These are phyloP conservation scores for Oryza rufipogon DNA, from an alignment of 176 grass and related monocot species.

Conservation along the genomic window DNA sequence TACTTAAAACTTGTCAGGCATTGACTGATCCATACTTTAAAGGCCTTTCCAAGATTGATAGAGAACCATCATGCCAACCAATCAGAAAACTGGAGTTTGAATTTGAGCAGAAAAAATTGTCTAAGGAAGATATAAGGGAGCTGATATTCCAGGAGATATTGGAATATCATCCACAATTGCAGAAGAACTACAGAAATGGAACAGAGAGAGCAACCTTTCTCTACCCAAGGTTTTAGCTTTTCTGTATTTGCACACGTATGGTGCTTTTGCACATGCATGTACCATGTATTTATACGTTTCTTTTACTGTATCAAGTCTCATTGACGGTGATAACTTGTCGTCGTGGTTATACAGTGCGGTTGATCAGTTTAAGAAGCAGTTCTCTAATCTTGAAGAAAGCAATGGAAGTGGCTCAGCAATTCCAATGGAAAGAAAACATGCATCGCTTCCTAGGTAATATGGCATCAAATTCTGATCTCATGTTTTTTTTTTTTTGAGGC, in stretches of 20 bases:
- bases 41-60: constrained; percentile 74
- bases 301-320: not conserved
- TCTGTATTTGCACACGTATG: constrained; percentile 51
- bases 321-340: constrained; percentile 6
- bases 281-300: constrained; percentile 38
- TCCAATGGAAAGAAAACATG: constrained; percentile 79
- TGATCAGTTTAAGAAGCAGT: constrained; percentile 91
- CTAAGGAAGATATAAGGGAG: constrained; percentile 94
- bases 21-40: constrained; percentile 93
- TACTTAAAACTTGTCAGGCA: constrained; percentile 54
- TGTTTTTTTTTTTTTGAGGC: not conserved
- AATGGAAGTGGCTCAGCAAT: constrained; percentile 49
- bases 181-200: constrained; percentile 79
- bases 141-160: constrained; percentile 95
- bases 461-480: constrained; percentile 24
- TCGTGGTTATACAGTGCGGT: constrained; percentile 70
- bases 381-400: constrained; percentile 89
- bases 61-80: constrained; percentile 90
- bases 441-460: constrained; percentile 92
- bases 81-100: constrained; percentile 95
- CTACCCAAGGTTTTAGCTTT: constrained; percentile 86
- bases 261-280: constrained; percentile 47
- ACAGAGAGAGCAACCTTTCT: constrained; percentile 88
- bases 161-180: constrained; percentile 94
- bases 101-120: constrained; percentile 82